phyloP scores from a whole-genome alignment of 495 filamentous ascomycete species.

The Hypomontagnella monticulosa region DNA sequence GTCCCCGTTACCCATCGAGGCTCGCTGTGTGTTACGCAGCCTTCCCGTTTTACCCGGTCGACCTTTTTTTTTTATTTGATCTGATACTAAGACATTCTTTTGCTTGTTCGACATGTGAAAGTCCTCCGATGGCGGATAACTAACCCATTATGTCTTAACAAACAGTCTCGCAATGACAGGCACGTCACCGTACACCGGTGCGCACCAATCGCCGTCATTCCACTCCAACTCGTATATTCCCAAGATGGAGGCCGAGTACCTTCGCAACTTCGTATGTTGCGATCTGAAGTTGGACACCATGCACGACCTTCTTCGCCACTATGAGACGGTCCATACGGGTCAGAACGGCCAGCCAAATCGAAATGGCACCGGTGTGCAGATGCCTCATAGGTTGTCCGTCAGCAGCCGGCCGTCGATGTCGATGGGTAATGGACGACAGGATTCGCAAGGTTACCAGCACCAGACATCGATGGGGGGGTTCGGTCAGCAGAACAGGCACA shows the following conservation, averaged over 20 bases:
- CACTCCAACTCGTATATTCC: conserved; percentile 98
- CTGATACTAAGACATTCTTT: conserved; percentile 26
- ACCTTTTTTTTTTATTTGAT: conserved; percentile 36
- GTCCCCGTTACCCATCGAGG: conserved; percentile 16
- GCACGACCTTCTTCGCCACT: conserved; percentile 95
- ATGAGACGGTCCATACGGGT: conserved; percentile 87
- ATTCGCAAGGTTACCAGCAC: conserved; percentile 51
- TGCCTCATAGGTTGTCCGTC: conserved; percentile 44
- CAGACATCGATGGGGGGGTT: conserved; percentile 46
- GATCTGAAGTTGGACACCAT: conserved; percentile 85
- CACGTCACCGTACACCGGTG: conserved; percentile 81
- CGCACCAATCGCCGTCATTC: conserved; percentile 90
- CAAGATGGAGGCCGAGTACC: conserved; percentile 96
- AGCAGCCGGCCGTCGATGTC: conserved; percentile 42
- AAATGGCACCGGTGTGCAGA: conserved; percentile 44
- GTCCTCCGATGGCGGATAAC: conserved; percentile 23
- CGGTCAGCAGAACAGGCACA: conserved; percentile 37
- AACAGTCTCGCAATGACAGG: conserved; percentile 93
- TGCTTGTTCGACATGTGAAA: conserved; percentile 34
- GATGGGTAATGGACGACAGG: conserved; percentile 41
- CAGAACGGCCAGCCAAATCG: conserved; percentile 48
- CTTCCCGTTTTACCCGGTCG: conserved; percentile 36
- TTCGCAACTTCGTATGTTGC: conserved; percentile 96
- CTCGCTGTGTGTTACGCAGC: conserved; percentile 31
- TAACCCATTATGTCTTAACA: conserved; percentile 35